Conservation (phyloP, 768 basidiomycete species). For the Psilocybe sp. region DNA sequence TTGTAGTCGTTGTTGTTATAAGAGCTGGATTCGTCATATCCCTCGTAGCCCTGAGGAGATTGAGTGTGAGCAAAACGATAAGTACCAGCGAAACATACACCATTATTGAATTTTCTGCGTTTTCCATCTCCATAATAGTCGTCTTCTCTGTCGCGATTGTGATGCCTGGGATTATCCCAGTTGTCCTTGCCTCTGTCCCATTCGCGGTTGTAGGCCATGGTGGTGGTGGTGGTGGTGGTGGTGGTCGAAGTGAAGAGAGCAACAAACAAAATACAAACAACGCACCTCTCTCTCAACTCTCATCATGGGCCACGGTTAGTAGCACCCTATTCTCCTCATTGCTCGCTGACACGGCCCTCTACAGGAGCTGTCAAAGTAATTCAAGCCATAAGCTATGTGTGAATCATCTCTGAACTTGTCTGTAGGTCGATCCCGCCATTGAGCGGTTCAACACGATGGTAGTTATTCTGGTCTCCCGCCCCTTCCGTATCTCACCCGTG, state of each 20-base stretch:
- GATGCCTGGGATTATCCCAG: constrained; percentile 43
- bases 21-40: constrained; percentile 43
- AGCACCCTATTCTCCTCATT: constrained; percentile 2
- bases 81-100: constrained; percentile 43
- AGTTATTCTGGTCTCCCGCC: constrained; percentile 6
- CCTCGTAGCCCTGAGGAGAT: constrained; percentile 32
- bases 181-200: constrained; percentile 80
- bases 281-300: constrained; percentile 16
- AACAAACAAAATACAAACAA: constrained; percentile 39
- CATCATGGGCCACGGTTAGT: constrained; percentile 57
- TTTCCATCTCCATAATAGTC: constrained; percentile 70
- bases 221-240: constrained; percentile 16
- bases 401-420: neutral
- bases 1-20: constrained; percentile 9
- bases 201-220: constrained; percentile 79
- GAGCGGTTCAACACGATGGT: constrained; percentile 57
- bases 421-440: constrained; percentile 54
- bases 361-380: constrained; percentile 59
- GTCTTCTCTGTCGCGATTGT: constrained; percentile 61
- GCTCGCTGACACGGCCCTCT: constrained; percentile 9
- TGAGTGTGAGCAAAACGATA: constrained; percentile 11
- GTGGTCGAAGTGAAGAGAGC: constrained; percentile 26
- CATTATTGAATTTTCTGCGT: constrained; percentile 76
- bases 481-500: constrained; percentile 7
- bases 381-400: neutral